A percentile compares a stretch with the other conserved stretches of the same genome.
phyloP scores from a whole-genome alignment of 2,329 filamentous ascomycete genomes.

The Trichoderma sp. region DNA sequence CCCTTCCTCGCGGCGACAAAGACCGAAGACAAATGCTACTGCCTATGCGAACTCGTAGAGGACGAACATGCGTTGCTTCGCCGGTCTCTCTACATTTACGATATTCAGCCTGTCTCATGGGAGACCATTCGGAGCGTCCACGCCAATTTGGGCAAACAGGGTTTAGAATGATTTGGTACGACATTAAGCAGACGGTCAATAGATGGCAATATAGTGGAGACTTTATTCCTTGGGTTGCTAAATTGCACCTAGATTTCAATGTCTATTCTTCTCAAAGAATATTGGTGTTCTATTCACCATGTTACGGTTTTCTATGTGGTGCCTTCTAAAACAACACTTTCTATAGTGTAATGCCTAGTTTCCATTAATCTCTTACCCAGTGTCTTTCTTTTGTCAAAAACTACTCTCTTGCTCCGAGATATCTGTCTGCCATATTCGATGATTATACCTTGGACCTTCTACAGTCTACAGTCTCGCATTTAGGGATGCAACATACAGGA shows the following conservation, averaged over 20 bases:
- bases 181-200: not conserved
- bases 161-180: not conserved
- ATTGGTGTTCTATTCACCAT: not conserved
- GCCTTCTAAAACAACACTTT: not conserved
- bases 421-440: not conserved
- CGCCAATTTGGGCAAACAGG: not conserved
- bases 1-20: slow-evolving; percentile 23
- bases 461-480: not conserved
- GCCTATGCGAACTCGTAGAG: slow-evolving; percentile 29
- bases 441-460: not conserved
- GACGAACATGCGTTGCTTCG: slow-evolving; percentile 25
- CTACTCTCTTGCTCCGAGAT: not conserved
- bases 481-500: not conserved
- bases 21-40: slow-evolving; percentile 31
- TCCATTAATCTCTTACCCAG: not conserved
- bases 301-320: not conserved
- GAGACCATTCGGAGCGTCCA: slow-evolving; percentile 28
- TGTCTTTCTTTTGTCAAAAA: not conserved
- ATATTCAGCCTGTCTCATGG: slow-evolving; percentile 31
- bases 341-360: not conserved
- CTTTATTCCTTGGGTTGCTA: not conserved
- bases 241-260: not conserved
- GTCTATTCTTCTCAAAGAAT: not conserved
- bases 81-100: slow-evolving; percentile 28
- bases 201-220: not conserved